Percentiles rank a stretch among this genome's conserved stretches.
phyloP scores from a whole-genome alignment of 345 rosid species.

The Turnera subulata region DNA sequence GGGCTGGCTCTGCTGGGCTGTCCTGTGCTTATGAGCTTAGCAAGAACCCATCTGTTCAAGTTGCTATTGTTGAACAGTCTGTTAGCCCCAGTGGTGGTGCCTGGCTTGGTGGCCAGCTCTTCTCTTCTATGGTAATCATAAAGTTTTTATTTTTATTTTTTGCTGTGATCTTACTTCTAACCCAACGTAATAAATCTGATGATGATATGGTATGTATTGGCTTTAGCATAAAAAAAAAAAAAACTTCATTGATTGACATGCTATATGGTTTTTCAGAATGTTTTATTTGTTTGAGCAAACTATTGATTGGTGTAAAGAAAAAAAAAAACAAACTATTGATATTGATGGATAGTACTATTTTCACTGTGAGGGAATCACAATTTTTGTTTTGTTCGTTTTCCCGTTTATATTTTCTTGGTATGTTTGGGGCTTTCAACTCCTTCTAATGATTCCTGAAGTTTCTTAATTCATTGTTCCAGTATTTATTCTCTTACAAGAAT shows the following conservation, averaged over 20 bases:
- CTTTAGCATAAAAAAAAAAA: no score
- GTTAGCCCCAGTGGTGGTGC: slow-evolving; percentile 88
- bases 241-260: no score
- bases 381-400: not conserved
- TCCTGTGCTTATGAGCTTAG: slow-evolving; percentile 70
- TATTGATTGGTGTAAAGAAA: not conserved
- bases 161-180: not conserved
- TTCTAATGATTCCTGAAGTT: no score
- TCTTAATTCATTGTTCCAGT: no score
- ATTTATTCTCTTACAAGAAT: not conserved
- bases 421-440: no score
- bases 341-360: not conserved
- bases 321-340: no score
- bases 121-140: slow-evolving; percentile 70
- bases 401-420: no score
- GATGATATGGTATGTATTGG: no score
- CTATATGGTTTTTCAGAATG: no score
- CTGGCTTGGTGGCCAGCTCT: slow-evolving; percentile 77
- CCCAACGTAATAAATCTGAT: no score
- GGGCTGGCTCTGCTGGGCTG: slow-evolving; percentile 78
- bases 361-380: not conserved
- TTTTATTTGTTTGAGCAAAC: no score
- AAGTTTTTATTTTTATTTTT: not conserved
- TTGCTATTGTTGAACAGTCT: slow-evolving; percentile 67
- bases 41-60: slow-evolving; percentile 58